Conservation (phyloP, 768 basidiomycete genomes). For the Pleurotus djamor region DNA sequence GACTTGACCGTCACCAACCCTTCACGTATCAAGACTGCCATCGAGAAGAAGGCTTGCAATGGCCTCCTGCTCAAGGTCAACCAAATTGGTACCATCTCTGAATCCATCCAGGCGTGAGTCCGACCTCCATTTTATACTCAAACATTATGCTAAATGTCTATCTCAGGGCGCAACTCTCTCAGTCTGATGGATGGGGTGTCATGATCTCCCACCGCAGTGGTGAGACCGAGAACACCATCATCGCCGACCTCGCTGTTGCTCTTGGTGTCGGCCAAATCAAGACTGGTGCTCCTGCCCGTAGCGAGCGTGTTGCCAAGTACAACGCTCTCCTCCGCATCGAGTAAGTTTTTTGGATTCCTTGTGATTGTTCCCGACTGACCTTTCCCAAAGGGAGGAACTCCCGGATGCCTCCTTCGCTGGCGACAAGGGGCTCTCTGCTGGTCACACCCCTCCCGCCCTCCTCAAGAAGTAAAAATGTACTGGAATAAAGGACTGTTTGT, state of each 20-base stretch:
- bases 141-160: not conserved
- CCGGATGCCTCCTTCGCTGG: slow-evolving; percentile 69
- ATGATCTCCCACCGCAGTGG: slow-evolving; percentile 99
- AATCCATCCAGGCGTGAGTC: slow-evolving; percentile 96
- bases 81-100: slow-evolving; percentile 98
- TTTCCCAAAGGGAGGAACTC: slow-evolving; percentile 69
- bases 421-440: slow-evolving; percentile 76
- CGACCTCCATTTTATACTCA: not conserved
- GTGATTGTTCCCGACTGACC: slow-evolving; percentile 6
- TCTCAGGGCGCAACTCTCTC: slow-evolving; percentile 86
- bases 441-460: slow-evolving; percentile 68
- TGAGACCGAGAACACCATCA: slow-evolving; percentile 97
- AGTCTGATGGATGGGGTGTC: slow-evolving; percentile 97
- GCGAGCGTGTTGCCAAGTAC: slow-evolving; percentile 97
- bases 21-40: slow-evolving; percentile 94
- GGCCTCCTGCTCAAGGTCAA: slow-evolving; percentile 98
- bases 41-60: slow-evolving; percentile 99
- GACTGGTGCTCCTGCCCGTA: slow-evolving; percentile 95
- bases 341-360: slow-evolving; percentile 39
- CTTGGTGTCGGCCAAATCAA: slow-evolving; percentile 95
- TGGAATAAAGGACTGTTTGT: not conserved
- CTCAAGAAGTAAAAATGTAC: slow-evolving; percentile 52
- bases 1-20: slow-evolving; percentile 99
- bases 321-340: slow-evolving; percentile 89
- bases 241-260: slow-evolving; percentile 93